phyloP scores from a whole-genome alignment of 139 green algal genomes.

The Eudorina sp. region DNA sequence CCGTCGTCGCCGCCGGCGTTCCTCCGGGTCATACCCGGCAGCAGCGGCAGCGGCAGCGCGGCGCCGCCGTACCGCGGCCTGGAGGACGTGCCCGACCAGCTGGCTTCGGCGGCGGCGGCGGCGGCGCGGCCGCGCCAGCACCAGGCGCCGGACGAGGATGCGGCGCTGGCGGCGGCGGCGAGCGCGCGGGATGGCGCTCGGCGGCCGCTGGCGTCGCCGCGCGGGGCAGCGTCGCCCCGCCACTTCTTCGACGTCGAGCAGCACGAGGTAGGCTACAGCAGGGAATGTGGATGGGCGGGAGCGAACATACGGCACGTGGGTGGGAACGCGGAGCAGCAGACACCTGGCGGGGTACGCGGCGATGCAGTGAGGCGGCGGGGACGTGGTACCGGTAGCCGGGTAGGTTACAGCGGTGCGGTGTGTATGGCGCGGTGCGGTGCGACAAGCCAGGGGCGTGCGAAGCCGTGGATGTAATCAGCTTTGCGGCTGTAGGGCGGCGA shows the following conservation, averaged over 20 bases:
- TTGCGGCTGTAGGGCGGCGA: no score
- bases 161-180: no score
- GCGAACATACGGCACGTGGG: background rate
- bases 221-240: background rate
- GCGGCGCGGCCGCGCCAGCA: background rate
- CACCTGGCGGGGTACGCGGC: no score
- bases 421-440: no score
- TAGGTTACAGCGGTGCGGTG: no score
- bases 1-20: background rate
- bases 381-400: no score
- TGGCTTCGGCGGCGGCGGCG: background rate
- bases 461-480: no score
- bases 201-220: background rate
- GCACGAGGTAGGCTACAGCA: constrained; percentile 8
- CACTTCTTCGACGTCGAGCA: background rate
- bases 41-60: background rate
- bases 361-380: no score
- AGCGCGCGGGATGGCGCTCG: background rate
- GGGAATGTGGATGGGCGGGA: background rate
- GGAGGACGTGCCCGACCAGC: background rate
- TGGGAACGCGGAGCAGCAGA: no score
- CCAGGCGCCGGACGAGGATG: background rate
- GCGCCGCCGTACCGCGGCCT: background rate
- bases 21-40: background rate
- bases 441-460: no score